Evolutionary conservation across 2,329 filamentous ascomycete species (phyloP).

Genomic region (Bipolaris oryzae): DNA sequence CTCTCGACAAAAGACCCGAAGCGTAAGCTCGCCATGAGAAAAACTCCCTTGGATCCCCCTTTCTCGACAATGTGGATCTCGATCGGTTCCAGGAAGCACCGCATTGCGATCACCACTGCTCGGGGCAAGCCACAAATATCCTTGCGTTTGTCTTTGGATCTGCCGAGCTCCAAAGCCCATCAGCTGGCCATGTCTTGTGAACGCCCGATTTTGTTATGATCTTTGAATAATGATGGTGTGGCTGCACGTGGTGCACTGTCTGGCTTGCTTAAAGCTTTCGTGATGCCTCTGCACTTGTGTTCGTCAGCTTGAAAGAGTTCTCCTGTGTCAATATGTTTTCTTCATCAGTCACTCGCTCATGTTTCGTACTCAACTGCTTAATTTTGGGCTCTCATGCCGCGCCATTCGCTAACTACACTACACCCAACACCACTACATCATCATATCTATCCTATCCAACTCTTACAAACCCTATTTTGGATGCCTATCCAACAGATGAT

Average conservation of each 20-base stretch:
- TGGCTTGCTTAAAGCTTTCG: conserved; percentile 5
- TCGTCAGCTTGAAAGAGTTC: not conserved
- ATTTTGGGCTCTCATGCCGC: conserved; percentile 4
- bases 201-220: conserved; percentile 4
- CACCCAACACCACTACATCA: not conserved
- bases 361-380: conserved; percentile 7
- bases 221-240: conserved; percentile 1
- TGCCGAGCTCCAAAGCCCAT: conserved; percentile 2
- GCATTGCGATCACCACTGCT: conserved; percentile 7
- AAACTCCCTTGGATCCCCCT: conserved; percentile 3
- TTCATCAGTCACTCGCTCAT: conserved; percentile 10
- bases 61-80: conserved; percentile 5
- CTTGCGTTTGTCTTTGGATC: conserved; percentile 11
- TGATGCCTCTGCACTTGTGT: not conserved
- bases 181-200: conserved; percentile 11
- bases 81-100: conserved; percentile 5
- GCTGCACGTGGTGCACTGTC: not conserved
- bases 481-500: conserved; percentile 7
- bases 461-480: not conserved
- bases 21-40: conserved; percentile 1
- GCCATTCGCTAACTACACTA: conserved; percentile 9
- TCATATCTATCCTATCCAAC: conserved; percentile 2
- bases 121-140: conserved; percentile 4
- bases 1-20: conserved; percentile 1
- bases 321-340: conserved; percentile 13